A percentile compares a stretch with the other conserved stretches of the same genome.
These are phyloP conservation scores for Aspergillus eucalypticola DNA, from an alignment of 2,329 filamentous ascomycete species.

Conservation along the genomic window DNA sequence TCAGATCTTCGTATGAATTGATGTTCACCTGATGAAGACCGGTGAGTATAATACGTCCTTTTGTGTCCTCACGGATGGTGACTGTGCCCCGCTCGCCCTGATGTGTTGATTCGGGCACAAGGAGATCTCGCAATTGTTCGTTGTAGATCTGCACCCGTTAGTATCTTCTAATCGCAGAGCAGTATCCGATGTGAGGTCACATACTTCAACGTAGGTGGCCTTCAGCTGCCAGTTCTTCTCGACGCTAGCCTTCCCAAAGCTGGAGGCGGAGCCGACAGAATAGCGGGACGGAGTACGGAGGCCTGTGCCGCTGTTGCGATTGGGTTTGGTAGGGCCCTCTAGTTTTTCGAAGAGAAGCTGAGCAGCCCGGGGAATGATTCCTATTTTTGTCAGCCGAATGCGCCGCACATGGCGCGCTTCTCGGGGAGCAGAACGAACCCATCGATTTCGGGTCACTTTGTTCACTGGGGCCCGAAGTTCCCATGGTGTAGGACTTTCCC, in stretches of 20 bases:
- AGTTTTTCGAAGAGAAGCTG: constrained; percentile 85
- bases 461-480: constrained; percentile 82
- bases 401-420: not conserved
- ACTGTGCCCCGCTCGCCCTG: constrained; percentile 72
- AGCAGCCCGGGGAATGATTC: constrained; percentile 92
- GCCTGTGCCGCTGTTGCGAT: constrained; percentile 71
- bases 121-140: constrained; percentile 86
- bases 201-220: constrained; percentile 80
- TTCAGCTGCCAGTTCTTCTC: constrained; percentile 89
- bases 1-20: constrained; percentile 86
- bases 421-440: constrained; percentile 60
- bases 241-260: constrained; percentile 43
- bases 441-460: constrained; percentile 70
- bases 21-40: constrained; percentile 85
- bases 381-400: constrained; percentile 48
- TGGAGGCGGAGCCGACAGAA: constrained; percentile 59
- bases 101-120: constrained; percentile 74
- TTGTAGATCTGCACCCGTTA: constrained; percentile 76
- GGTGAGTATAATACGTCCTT: constrained; percentile 91
- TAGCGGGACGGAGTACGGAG: constrained; percentile 79
- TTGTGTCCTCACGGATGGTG: constrained; percentile 90
- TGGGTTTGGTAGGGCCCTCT: constrained; percentile 55
- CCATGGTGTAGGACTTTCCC: constrained; percentile 99
- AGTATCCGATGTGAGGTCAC: not conserved
- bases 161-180: not conserved